These are phyloP conservation scores for Laetiporus sulphureus DNA, from an alignment of 1,284 basidiomycete species.

Conservation along the genomic window DNA sequence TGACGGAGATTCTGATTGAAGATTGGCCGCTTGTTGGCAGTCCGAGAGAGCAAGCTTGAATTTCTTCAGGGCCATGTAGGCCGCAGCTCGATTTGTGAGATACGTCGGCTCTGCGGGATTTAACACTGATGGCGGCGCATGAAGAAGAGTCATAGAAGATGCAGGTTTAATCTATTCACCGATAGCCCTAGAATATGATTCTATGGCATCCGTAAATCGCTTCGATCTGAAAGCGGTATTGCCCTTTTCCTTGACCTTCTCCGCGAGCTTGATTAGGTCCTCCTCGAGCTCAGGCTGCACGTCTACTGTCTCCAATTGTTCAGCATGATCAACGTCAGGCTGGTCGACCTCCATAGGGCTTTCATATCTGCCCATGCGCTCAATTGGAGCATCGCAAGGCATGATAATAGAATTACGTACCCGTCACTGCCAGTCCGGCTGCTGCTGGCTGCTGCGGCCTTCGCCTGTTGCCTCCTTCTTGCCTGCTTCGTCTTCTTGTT, in stretches of 20 bases:
- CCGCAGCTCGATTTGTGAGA: constrained; percentile 81
- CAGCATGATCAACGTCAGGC: constrained; percentile 9
- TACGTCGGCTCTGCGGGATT: constrained; percentile 69
- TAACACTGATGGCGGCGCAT: constrained; percentile 27
- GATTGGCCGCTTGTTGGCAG: constrained; percentile 65
- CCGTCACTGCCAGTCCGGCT: constrained; percentile 12
- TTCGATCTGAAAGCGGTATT: constrained; percentile 70
- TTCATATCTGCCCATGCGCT: constrained; percentile 12
- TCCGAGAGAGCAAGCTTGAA: constrained; percentile 73
- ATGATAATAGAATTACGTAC: constrained; percentile 11
- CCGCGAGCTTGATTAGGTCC: constrained; percentile 33
- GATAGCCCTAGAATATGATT: constrained; percentile 76
- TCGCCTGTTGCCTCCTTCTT: constrained; percentile 23
- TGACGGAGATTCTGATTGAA: constrained; percentile 48
- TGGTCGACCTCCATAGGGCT: constrained; percentile 14
- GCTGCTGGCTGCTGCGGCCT: constrained; percentile 10
- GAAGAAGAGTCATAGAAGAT: constrained; percentile 1
- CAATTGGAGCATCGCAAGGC: background rate
- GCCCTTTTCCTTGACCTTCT: constrained; percentile 65
- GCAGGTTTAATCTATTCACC: constrained; percentile 22
- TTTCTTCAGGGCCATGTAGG: constrained; percentile 75
- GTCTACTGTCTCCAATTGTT: too few species aligned
- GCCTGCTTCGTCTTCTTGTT: constrained; percentile 26
- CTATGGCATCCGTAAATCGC: constrained; percentile 64
- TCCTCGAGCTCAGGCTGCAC: constrained; percentile 9